These are phyloP conservation scores for Cladosporium phlei DNA, from an alignment of 2,329 filamentous ascomycete species.

Conservation along the genomic window DNA sequence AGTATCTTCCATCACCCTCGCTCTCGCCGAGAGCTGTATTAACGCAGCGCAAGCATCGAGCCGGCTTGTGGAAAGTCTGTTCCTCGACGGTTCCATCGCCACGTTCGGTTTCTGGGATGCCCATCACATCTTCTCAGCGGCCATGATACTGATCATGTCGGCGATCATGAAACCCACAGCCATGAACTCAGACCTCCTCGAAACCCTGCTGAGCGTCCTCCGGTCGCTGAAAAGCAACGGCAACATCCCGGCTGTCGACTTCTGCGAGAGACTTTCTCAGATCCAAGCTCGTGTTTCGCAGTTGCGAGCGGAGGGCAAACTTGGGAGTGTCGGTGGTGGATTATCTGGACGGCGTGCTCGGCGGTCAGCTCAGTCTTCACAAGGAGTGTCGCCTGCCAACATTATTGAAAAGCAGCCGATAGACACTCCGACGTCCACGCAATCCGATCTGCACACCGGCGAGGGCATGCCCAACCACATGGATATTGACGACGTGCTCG, in stretches of 20 bases:
- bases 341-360: neutral
- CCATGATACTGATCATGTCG: constrained; percentile 43
- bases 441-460: constrained; percentile 1
- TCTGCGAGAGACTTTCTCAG: constrained; percentile 37
- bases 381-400: neutral
- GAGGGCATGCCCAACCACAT: constrained; percentile 3
- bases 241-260: constrained; percentile 41
- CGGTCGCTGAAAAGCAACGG: constrained; percentile 38
- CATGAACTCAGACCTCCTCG: constrained; percentile 36
- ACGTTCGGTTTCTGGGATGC: constrained; percentile 47
- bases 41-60: constrained; percentile 43
- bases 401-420: neutral
- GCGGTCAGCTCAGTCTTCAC: neutral
- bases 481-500: constrained; percentile 18
- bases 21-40: constrained; percentile 39
- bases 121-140: constrained; percentile 46
- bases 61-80: constrained; percentile 40
- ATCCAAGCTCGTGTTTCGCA: constrained; percentile 14
- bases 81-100: constrained; percentile 45
- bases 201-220: constrained; percentile 38
- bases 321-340: neutral
- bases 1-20: constrained; percentile 29
- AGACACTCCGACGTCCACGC: neutral
- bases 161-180: constrained; percentile 32
- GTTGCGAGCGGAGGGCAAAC: neutral